phyloP scores from a whole-genome alignment of 495 filamentous ascomycete genomes.

The Tuber microsphaerosporum region DNA sequence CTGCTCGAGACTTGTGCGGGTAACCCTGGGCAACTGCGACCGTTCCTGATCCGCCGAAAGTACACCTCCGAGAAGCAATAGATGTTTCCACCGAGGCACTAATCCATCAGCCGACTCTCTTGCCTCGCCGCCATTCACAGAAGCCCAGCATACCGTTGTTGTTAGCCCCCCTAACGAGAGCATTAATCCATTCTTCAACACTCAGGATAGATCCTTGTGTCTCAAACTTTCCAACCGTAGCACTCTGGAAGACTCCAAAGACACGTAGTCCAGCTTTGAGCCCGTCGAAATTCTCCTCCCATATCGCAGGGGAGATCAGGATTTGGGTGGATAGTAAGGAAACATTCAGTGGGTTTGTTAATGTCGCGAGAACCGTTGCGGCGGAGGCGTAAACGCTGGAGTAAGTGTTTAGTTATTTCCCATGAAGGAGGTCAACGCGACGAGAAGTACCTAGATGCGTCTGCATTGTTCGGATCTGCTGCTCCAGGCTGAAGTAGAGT shows the following conservation, averaged over 20 bases:
- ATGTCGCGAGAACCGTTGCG: constrained; percentile 68
- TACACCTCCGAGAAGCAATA: constrained; percentile 71
- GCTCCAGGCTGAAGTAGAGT: constrained; percentile 37
- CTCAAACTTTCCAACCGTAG: constrained; percentile 55
- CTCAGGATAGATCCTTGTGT: constrained; percentile 50
- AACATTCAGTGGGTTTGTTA: constrained; percentile 85
- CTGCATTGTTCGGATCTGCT: constrained; percentile 44
- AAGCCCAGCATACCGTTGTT: constrained; percentile 45
- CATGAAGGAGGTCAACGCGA: constrained; percentile 8
- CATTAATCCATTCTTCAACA: constrained; percentile 74
- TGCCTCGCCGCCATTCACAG: constrained; percentile 17
- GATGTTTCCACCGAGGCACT: constrained; percentile 81
- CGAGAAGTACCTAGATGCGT: constrained; percentile 50
- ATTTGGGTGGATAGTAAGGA: constrained; percentile 86
- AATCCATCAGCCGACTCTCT: constrained; percentile 14
- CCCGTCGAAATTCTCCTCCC: constrained; percentile 61
- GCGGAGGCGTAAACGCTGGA: constrained; percentile 70
- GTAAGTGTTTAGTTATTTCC: constrained; percentile 20
- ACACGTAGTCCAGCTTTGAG: constrained; percentile 66
- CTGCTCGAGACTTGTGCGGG: constrained; percentile 65
- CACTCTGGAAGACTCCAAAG: constrained; percentile 81
- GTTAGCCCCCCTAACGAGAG: constrained; percentile 75
- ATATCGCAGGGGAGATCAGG: constrained; percentile 77
- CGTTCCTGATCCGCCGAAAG: constrained; percentile 66
- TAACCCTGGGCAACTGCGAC: constrained; percentile 53